Percentiles rank a stretch among this genome's conserved stretches.
Conservation (phyloP, 305 asterid genomes). For the Solanum hybrid region DNA sequence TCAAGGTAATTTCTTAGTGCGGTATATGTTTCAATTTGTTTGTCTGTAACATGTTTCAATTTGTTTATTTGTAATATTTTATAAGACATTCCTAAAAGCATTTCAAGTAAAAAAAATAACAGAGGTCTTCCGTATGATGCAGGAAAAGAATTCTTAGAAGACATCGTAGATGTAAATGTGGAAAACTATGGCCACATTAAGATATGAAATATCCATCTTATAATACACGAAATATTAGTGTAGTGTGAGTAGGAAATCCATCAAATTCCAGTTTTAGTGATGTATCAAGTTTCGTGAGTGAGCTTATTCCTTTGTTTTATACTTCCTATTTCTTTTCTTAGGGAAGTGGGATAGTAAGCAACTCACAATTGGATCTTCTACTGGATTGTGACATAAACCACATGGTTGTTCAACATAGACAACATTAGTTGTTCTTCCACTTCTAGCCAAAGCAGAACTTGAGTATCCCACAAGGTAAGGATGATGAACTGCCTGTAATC, state of each 20-base stretch:
- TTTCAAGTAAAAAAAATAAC: neutral
- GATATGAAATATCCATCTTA: neutral
- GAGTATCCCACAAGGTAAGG: conserved; percentile 89
- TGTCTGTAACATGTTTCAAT: too few relatives aligned
- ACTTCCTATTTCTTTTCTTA: too few relatives aligned
- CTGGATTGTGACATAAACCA: conserved; percentile 52
- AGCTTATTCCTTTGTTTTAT: neutral
- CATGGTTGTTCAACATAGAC: conserved; percentile 37
- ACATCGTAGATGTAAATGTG: neutral
- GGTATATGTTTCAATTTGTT: too few relatives aligned
- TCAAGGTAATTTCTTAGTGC: too few relatives aligned
- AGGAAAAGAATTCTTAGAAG: neutral
- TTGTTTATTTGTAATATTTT: too few relatives aligned
- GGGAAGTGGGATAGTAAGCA: neutral
- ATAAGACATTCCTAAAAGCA: neutral
- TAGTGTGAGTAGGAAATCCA: neutral
- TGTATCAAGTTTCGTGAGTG: neutral
- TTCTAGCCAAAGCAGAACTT: conserved; percentile 43
- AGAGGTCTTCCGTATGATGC: neutral
- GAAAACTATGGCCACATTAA: neutral
- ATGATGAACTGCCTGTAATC: conserved; percentile 73
- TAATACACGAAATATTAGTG: neutral
- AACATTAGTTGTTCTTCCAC: conserved; percentile 21
- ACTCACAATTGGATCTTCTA: conserved; percentile 58
- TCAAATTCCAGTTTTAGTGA: neutral